These are phyloP conservation scores for Aquilaria sinensis DNA, from an alignment of 345 rosid species.

Conservation along the genomic window DNA sequence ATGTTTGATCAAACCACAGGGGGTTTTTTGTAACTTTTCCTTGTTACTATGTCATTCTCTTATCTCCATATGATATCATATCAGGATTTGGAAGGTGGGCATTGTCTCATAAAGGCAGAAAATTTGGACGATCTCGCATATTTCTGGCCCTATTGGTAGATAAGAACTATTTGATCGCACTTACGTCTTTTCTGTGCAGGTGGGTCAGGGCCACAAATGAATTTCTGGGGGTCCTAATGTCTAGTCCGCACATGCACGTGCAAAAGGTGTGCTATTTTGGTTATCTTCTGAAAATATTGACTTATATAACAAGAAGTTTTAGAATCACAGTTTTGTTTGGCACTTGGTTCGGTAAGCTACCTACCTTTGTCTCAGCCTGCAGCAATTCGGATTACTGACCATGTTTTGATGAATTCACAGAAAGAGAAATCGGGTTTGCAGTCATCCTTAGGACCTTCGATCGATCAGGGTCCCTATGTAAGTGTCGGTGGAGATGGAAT, in stretches of 20 bases:
- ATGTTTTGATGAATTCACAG: conserved; percentile 22
- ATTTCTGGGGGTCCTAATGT: conserved; percentile 53
- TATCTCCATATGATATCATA: too few species aligned
- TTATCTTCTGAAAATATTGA: not conserved
- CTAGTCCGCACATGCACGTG: conserved; percentile 61
- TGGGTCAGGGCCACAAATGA: conserved; percentile 85
- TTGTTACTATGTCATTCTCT: too few species aligned
- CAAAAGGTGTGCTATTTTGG: conserved; percentile 33
- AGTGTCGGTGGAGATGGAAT: conserved; percentile 59
- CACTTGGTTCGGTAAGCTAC: too few species aligned
- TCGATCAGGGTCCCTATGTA: conserved; percentile 65
- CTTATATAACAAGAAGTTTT: too few species aligned
- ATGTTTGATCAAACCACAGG: too few species aligned
- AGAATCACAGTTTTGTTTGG: too few species aligned
- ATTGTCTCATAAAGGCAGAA: too few species aligned
- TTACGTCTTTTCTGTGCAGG: conserved; percentile 34
- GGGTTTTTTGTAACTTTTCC: too few species aligned
- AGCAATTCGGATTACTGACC: too few species aligned
- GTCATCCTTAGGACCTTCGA: conserved; percentile 34
- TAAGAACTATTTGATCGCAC: not conserved
- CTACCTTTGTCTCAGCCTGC: not conserved
- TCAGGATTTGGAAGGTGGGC: too few species aligned
- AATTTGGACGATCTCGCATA: too few species aligned
- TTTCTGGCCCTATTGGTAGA: too few species aligned
- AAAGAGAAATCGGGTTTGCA: conserved; percentile 17